Evolutionary conservation across 2,329 filamentous ascomycete species (phyloP).

Genomic region (Talaromyces islandicus): DNA sequence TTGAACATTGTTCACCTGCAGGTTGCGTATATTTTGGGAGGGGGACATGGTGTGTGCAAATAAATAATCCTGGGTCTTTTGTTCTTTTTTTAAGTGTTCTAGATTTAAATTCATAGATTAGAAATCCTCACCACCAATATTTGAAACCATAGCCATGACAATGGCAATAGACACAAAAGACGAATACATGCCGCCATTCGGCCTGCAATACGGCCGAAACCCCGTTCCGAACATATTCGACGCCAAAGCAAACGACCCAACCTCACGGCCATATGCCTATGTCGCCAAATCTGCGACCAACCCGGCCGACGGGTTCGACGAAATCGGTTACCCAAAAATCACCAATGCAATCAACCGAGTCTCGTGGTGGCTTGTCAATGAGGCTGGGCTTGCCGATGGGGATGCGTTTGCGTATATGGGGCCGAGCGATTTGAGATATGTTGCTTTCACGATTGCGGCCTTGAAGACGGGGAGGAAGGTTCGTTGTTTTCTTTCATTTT

Average conservation of each 20-base stretch:
- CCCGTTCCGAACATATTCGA: constrained; percentile 9
- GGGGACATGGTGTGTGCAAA: no score
- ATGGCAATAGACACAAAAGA: background rate
- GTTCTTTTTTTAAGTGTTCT: background rate
- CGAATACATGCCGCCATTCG: background rate
- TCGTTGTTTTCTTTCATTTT: background rate
- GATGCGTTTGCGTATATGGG: constrained; percentile 12
- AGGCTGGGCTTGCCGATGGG: constrained; percentile 1
- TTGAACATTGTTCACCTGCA: background rate
- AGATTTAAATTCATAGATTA: background rate
- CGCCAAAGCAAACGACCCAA: constrained; percentile 3
- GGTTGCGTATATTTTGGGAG: background rate
- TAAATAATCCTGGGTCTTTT: background rate
- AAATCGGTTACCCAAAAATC: constrained; percentile 2
- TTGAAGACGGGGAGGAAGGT: constrained; percentile 12
- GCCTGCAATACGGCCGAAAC: constrained; percentile 8
- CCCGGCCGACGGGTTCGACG: constrained; percentile 7
- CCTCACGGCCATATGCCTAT: constrained; percentile 7
- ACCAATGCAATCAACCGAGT: constrained; percentile 11
- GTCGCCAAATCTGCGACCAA: constrained; percentile 7
- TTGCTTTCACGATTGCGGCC: constrained; percentile 6
- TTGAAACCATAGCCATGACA: background rate
- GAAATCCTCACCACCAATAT: background rate
- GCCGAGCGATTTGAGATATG: constrained; percentile 10
- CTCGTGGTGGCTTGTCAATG: constrained; percentile 10